Percentiles rank a stretch among this genome's conserved stretches.
Evolutionary conservation across 257 asterid species (phyloP).

Genomic region (Ilex asprella): DNA sequence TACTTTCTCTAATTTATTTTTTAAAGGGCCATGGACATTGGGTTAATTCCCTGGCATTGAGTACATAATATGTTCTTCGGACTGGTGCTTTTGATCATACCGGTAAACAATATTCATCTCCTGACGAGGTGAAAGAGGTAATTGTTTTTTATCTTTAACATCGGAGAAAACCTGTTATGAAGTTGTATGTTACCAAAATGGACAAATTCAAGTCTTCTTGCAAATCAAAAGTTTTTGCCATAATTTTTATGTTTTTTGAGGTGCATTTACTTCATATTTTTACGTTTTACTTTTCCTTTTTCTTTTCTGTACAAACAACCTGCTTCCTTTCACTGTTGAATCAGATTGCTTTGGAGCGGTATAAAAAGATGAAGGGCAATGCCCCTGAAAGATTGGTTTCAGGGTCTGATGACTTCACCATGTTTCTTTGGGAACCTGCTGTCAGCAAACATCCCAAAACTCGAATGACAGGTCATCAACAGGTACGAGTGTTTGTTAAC

Average conservation of each 20-base stretch:
- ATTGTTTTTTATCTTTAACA: conserved; percentile 11
- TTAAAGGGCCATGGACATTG: conserved; percentile 95
- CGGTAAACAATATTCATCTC: conserved; percentile 55
- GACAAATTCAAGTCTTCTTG: too few species aligned
- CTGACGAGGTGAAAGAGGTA: conserved; percentile 91
- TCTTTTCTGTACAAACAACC: conserved; percentile 7
- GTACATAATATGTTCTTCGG: conserved; percentile 92
- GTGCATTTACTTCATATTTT: not conserved
- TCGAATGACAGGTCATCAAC: conserved; percentile 99
- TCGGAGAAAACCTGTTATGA: not conserved
- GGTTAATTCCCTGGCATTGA: conserved; percentile 92
- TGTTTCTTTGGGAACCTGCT: conserved; percentile 90
- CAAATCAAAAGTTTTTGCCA: not conserved
- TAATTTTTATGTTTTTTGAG: conserved; percentile 5
- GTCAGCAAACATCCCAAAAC: conserved; percentile 70
- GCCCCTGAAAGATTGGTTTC: conserved; percentile 90
- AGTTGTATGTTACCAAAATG: not conserved
- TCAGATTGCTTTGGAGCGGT: conserved; percentile 88
- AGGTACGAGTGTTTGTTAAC: conserved; percentile 32
- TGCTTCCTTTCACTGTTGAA: conserved; percentile 6
- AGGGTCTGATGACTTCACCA: conserved; percentile 95
- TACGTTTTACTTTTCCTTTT: conserved; percentile 1
- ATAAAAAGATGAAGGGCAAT: conserved; percentile 65
- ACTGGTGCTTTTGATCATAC: conserved; percentile 94
- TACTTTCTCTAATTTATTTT: conserved; percentile 9